These are phyloP conservation scores for Pugionium cornutum DNA, from an alignment of 345 rosid species.

Conservation along the genomic window DNA sequence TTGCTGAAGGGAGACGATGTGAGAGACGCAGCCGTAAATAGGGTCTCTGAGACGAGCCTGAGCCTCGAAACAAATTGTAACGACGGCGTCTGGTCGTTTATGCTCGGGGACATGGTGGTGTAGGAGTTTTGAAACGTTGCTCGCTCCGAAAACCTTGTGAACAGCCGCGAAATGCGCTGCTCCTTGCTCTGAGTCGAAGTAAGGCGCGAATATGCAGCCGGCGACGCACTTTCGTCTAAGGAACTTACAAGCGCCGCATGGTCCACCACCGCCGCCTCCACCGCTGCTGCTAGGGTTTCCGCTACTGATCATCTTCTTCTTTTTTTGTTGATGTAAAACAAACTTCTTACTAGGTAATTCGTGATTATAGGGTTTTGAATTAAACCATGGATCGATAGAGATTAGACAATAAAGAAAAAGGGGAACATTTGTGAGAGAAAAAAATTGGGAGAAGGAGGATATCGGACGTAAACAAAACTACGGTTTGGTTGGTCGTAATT, in stretches of 20 bases:
- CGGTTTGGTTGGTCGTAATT: conserved; percentile 36
- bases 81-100: conserved; percentile 69
- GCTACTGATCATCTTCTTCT: conserved; percentile 32
- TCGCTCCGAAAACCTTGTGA: conserved; percentile 86
- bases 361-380: conserved; percentile 27
- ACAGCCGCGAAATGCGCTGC: conserved; percentile 83
- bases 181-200: conserved; percentile 83
- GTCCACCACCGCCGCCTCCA: conserved; percentile 56
- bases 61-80: conserved; percentile 73
- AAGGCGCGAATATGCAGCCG: conserved; percentile 79
- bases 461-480: conserved; percentile 35
- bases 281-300: conserved; percentile 45
- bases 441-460: conserved; percentile 29
- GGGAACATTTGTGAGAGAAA: conserved; percentile 28
- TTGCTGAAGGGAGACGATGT: conserved; percentile 78
- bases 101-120: conserved; percentile 51
- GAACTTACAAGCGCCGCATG: conserved; percentile 93
- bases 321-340: background rate
- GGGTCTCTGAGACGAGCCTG: conserved; percentile 76
- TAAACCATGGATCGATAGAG: background rate
- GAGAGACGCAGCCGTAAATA: conserved; percentile 73
- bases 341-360: conserved; percentile 8
- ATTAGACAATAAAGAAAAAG: background rate
- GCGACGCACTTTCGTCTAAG: conserved; percentile 72
- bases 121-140: conserved; percentile 86